Base-by-base conservation (phyloP, 805 yeast genomes). In the Ascoidea rubescens region DNA sequence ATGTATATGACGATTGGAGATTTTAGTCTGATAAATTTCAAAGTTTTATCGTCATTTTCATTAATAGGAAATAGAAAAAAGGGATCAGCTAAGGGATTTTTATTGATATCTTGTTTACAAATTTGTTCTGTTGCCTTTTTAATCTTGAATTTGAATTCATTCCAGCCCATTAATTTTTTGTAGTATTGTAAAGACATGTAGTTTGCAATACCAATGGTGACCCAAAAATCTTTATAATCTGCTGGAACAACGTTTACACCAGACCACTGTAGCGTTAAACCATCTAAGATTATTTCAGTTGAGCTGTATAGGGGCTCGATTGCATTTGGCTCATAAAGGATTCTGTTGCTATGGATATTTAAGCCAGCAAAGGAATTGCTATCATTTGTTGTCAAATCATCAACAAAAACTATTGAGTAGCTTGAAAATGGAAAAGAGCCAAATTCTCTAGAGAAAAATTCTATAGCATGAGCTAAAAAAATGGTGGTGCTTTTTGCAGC, bases 401-500 rank as follows among this genome's bases (percentile, higher is more conserved):
- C 73, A 5, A 91, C 81, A 64, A 91, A 88, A 1, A 84, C 80
- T 45, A 93, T 60, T 0, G 89, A 77, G 60, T 84, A 89, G 30
- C 93, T 80, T 16, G 88, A 79, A 61, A 87, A 91, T 0, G 99
- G 98, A 57, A 80, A 95, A 0, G 97, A 86, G 5, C 97, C 96
- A 64, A 84, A 93, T 58, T 90, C 96, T 57, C 84, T 81, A 50
- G 88, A 80, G 59, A 80, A 88, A 61, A 75, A 89, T 54, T 89
- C 95, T 60, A 93, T 72, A 0, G 95, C 95, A 59, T 78, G 80
- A 58, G 80, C 80, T 5, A 90, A 70, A 49, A 89, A 84, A 6
- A 86, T 70, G 37, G 95, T 84, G 0, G 96, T 78, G 60, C 90
- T 90, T 30, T 73, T 58, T 10, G 82, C 82, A 62, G 77, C 66